Conservation (phyloP, 2,329 filamentous ascomycete genomes). For the Arthroderma uncinatum region DNA sequence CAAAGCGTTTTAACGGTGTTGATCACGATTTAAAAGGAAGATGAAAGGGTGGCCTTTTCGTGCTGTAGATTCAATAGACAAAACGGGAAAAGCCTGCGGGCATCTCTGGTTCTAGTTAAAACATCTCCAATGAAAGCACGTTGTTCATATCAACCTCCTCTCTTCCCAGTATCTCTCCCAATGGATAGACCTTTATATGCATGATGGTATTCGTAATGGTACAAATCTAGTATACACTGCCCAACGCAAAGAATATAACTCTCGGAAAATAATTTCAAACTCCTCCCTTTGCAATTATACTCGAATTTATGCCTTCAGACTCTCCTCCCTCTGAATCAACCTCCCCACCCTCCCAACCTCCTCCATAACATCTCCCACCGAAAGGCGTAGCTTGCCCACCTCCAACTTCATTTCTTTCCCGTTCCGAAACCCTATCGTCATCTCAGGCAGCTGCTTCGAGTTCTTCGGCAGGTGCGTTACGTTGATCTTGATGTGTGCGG, state of each 20-base stretch:
- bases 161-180: background rate
- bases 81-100: no score
- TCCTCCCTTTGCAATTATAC: slow-evolving; percentile 6
- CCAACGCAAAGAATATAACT: background rate
- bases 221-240: background rate
- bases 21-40: no score
- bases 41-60: no score
- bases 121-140: no score
- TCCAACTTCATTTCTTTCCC: slow-evolving; percentile 82
- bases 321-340: slow-evolving; percentile 67
- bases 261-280: slow-evolving; percentile 4
- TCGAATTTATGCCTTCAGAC: slow-evolving; percentile 50
- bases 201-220: background rate
- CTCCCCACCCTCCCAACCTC: slow-evolving; percentile 87
- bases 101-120: no score
- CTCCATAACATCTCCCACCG: slow-evolving; percentile 74
- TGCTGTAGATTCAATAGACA: no score
- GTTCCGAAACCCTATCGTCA: slow-evolving; percentile 86
- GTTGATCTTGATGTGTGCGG: slow-evolving; percentile 62
- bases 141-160: background rate
- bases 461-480: slow-evolving; percentile 62
- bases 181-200: background rate
- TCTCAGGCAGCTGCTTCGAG: slow-evolving; percentile 55
- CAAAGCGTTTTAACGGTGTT: no score
- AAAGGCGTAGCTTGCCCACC: slow-evolving; percentile 63